Evolutionary conservation across 108 stramenopile genomes (phyloP).

Genomic region (Nitzschia sp.): DNA sequence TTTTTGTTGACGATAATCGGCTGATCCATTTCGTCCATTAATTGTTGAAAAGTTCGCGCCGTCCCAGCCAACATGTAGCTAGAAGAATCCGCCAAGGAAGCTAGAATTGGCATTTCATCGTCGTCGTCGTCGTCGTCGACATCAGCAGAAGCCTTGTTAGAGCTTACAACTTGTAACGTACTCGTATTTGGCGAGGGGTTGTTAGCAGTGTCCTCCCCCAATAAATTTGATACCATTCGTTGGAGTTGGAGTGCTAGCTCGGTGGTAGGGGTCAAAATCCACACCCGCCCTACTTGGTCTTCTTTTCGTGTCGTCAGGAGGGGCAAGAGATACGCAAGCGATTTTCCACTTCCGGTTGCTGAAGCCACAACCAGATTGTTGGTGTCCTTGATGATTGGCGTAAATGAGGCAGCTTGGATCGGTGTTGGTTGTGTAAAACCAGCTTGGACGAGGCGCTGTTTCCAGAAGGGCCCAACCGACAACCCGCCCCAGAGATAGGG

Average conservation of each 20-base stretch:
- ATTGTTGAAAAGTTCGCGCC: conserved; percentile 44
- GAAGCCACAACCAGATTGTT: conserved; percentile 67
- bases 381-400: conserved; percentile 31
- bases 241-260: conserved; percentile 71
- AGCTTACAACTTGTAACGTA: conserved; percentile 37
- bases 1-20: conserved; percentile 10
- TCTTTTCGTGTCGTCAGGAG: conserved; percentile 37
- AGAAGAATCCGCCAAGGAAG: background rate
- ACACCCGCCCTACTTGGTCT: conserved; percentile 25
- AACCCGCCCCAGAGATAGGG: conserved; percentile 57
- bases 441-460: conserved; percentile 31
- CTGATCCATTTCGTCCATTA: conserved; percentile 27
- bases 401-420: conserved; percentile 55
- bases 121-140: conserved; percentile 12
- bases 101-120: conserved; percentile 18
- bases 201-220: conserved; percentile 18
- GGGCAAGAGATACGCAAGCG: conserved; percentile 69
- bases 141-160: background rate
- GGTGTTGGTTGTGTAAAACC: conserved; percentile 50
- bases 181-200: background rate
- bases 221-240: conserved; percentile 53
- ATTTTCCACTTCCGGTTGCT: conserved; percentile 77
- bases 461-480: conserved; percentile 63
- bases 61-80: conserved; percentile 59
- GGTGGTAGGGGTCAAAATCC: conserved; percentile 73